Evolutionary conservation across 768 basidiomycete genomes (phyloP).

Genomic region (Leccinum incarnatum): DNA sequence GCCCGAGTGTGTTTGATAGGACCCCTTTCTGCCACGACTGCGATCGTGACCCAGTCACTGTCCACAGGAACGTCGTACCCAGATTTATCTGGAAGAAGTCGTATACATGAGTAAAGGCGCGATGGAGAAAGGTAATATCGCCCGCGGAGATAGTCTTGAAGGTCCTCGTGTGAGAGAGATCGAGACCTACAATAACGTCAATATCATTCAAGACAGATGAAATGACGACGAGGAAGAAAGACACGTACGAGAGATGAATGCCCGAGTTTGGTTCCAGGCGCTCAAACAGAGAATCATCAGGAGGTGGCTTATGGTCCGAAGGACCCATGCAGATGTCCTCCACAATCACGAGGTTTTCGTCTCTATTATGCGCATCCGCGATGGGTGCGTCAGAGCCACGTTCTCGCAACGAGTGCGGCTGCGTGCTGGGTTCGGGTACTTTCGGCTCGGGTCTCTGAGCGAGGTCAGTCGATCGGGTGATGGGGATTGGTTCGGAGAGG

Average conservation of each 20-base stretch:
- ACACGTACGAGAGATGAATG: slow-evolving; percentile 72
- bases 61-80: slow-evolving; percentile 89
- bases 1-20: slow-evolving; percentile 71
- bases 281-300: slow-evolving; percentile 75
- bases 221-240: slow-evolving; percentile 14
- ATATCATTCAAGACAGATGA: background rate
- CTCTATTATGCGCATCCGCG: slow-evolving; percentile 32
- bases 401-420: slow-evolving; percentile 5
- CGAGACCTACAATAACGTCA: slow-evolving; percentile 58
- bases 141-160: slow-evolving; percentile 77
- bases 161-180: slow-evolving; percentile 57
- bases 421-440: slow-evolving; percentile 4
- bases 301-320: slow-evolving; percentile 63
- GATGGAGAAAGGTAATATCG: slow-evolving; percentile 90
- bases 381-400: slow-evolving; percentile 2
- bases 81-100: slow-evolving; percentile 72
- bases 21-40: slow-evolving; percentile 90
- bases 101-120: slow-evolving; percentile 80
- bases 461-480: slow-evolving; percentile 31
- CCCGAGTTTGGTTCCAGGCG: slow-evolving; percentile 88
- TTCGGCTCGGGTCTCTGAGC: slow-evolving; percentile 18
- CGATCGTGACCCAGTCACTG: slow-evolving; percentile 95
- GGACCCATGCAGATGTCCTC: slow-evolving; percentile 81
- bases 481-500: slow-evolving; percentile 18
- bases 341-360: slow-evolving; percentile 66